Conservation (phyloP, 768 basidiomycete species). For the Hirschioporus abietinus region DNA sequence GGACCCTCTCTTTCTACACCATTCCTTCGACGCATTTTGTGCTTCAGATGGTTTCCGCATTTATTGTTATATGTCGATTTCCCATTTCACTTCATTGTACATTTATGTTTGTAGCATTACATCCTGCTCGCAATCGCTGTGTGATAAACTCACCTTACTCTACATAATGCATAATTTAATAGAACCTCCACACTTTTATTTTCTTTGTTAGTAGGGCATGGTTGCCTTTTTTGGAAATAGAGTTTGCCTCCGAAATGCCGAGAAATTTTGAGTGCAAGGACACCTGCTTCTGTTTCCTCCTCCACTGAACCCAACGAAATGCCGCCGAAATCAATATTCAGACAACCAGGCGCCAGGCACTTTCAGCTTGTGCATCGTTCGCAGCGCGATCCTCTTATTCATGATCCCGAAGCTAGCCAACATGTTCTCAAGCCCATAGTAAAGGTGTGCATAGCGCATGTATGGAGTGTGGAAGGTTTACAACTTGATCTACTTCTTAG, state of each 20-base stretch:
- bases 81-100: neutral
- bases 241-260: neutral
- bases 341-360: slow-evolving; percentile 84
- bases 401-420: slow-evolving; percentile 83
- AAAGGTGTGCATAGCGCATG: slow-evolving; percentile 45
- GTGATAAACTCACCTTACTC: neutral
- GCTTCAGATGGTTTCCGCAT: neutral
- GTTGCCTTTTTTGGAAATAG: neutral
- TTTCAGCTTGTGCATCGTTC: slow-evolving; percentile 98
- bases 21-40: neutral
- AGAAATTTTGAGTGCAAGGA: neutral
- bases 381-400: slow-evolving; percentile 90
- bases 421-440: slow-evolving; percentile 78
- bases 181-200: neutral
- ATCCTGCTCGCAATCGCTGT: neutral
- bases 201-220: neutral
- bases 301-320: slow-evolving; percentile 33
- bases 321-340: slow-evolving; percentile 83
- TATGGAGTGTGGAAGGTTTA: slow-evolving; percentile 7
- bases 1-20: neutral
- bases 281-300: neutral
- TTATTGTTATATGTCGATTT: neutral
- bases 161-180: neutral
- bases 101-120: neutral
- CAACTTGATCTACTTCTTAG: slow-evolving; percentile 29